phyloP scores from a whole-genome alignment of 1,284 basidiomycete species.

The Cutaneotrichosporon arboriforme region DNA sequence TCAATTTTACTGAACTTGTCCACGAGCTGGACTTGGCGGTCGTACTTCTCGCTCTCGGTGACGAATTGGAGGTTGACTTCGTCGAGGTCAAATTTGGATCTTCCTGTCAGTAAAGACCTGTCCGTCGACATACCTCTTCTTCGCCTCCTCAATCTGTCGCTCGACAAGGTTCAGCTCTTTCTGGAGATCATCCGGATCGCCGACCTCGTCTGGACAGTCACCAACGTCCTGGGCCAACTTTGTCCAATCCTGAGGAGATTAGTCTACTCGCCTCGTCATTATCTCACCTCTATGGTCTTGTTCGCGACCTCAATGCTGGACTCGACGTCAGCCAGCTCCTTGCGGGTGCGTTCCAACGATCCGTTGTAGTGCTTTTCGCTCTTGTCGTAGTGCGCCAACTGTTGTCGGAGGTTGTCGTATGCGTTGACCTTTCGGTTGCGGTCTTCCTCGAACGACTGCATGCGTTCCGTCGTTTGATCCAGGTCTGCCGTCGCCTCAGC shows the following conservation, averaged over 20 bases:
- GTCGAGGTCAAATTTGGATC: conserved; percentile 70
- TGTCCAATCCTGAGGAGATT: conserved; percentile 12
- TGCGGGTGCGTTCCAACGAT: background rate
- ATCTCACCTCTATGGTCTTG: background rate
- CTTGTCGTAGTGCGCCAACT: background rate
- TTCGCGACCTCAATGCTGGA: background rate
- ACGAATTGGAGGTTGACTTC: conserved; percentile 53
- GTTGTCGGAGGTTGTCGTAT: background rate
- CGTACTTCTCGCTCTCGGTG: background rate
- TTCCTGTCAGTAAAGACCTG: conserved; percentile 32
- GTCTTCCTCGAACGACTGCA: conserved; percentile 51
- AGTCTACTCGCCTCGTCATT: background rate
- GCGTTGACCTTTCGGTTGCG: background rate
- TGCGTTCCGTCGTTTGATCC: conserved; percentile 66
- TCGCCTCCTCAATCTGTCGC: conserved; percentile 63
- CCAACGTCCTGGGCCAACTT: background rate
- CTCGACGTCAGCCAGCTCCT: background rate
- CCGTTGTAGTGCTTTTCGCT: background rate
- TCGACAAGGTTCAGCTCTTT: conserved; percentile 61
- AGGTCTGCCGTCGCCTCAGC: background rate
- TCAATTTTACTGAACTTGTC: background rate
- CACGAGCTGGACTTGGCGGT: background rate
- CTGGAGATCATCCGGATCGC: conserved; percentile 54
- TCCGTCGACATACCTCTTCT: conserved; percentile 55
- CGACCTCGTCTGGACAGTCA: conserved; percentile 43